phyloP scores from a whole-genome alignment of 257 asterid species.

The Lithospermum erythrorhizon region DNA sequence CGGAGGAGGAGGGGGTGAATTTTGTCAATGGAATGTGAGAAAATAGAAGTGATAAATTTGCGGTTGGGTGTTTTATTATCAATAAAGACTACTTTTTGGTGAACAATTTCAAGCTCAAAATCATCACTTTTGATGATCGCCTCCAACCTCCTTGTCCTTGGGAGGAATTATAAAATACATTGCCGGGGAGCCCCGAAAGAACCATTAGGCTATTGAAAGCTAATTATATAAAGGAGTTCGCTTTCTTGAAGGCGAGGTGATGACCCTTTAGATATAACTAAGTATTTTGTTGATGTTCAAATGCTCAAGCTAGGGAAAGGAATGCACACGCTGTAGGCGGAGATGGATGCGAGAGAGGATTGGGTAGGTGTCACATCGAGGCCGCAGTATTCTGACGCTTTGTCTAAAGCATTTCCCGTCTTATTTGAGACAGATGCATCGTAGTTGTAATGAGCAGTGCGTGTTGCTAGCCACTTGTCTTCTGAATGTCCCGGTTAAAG shows the following conservation, averaged over 20 bases:
- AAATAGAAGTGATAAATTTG: conserved; percentile 60
- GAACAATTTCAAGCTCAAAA: too few species aligned
- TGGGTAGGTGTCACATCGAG: conserved; percentile 85
- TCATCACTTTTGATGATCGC: too few species aligned
- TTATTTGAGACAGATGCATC: too few species aligned
- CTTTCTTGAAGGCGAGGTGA: conserved; percentile 63
- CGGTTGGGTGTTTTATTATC: conserved; percentile 75
- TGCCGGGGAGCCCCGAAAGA: conserved; percentile 59
- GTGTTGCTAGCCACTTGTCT: too few species aligned
- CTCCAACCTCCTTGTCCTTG: conserved; percentile 1
- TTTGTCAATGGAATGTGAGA: conserved; percentile 57
- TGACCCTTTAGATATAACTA: conserved; percentile 75
- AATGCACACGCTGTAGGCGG: conserved; percentile 81
- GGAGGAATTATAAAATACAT: conserved; percentile 68
- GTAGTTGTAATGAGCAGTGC: too few species aligned
- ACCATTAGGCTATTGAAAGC: conserved; percentile 78
- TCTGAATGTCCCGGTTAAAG: too few species aligned
- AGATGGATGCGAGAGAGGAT: conserved; percentile 81
- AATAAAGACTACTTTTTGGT: conserved; percentile 36
- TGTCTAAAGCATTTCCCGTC: too few species aligned
- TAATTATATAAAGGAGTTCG: conserved; percentile 67
- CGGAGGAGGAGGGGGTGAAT: too few species aligned
- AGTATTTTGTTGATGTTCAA: conserved; percentile 75
- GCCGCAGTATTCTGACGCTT: conserved; percentile 87
- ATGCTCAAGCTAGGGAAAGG: conserved; percentile 68